These are phyloP conservation scores for Fraxinus ornus DNA, from an alignment of 305 asterid genomes.

Conservation along the genomic window DNA sequence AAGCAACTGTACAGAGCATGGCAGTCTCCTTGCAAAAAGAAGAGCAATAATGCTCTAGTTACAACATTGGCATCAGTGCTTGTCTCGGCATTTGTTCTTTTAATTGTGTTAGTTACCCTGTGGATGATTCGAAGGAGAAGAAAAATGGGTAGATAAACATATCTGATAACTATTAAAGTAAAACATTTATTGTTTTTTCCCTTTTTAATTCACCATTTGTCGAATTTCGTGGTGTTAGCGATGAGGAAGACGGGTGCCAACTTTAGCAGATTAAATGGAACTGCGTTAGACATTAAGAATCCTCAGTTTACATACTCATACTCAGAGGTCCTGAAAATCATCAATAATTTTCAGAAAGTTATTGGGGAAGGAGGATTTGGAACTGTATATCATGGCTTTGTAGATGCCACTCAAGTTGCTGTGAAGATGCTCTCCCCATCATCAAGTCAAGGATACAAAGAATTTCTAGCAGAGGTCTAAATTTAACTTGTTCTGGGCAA, in stretches of 20 bases:
- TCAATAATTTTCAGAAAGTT: slow-evolving; percentile 29
- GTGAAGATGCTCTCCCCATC: slow-evolving; percentile 44
- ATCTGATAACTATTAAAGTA: not conserved
- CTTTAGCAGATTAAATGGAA: slow-evolving; percentile 20
- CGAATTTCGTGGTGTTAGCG: not conserved
- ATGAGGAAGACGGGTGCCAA: slow-evolving; percentile 17
- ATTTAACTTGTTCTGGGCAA: not conserved
- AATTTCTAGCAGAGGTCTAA: slow-evolving; percentile 37
- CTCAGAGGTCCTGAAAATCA: slow-evolving; percentile 36
- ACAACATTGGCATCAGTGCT: slow-evolving; percentile 21
- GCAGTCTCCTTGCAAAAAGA: slow-evolving; percentile 15
- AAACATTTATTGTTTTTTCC: slow-evolving; percentile 6
- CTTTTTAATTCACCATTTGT: slow-evolving; percentile 18
- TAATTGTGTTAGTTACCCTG: slow-evolving; percentile 16
- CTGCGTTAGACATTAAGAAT: slow-evolving; percentile 20
- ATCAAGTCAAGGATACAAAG: slow-evolving; percentile 35
- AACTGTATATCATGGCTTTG: slow-evolving; percentile 37
- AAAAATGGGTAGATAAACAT: not conserved
- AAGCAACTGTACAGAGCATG: slow-evolving; percentile 14
- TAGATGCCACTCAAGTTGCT: slow-evolving; percentile 36
- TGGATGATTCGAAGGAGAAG: not conserved
- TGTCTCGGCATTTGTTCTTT: slow-evolving; percentile 12
- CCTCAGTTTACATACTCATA: slow-evolving; percentile 34
- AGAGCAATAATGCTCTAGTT: slow-evolving; percentile 16
- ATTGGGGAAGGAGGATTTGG: slow-evolving; percentile 62